Evolutionary conservation across 2,329 filamentous ascomycete genomes (phyloP).

Genomic region (Microsporum ferrugineum): DNA sequence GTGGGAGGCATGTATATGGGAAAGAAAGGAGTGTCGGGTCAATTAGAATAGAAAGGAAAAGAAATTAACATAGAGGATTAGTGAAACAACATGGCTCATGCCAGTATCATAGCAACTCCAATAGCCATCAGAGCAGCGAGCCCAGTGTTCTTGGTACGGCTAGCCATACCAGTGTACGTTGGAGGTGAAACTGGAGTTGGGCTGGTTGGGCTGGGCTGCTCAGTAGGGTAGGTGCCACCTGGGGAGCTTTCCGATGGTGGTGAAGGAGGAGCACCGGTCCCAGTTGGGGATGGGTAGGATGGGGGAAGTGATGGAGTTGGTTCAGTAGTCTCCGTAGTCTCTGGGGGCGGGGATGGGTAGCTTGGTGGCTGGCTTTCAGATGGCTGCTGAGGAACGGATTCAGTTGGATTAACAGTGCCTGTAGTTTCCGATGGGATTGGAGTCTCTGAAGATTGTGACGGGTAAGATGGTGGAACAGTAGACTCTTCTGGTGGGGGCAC

Average conservation of each 20-base stretch:
- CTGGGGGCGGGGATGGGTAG: neutral
- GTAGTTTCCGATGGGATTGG: constrained; percentile 4
- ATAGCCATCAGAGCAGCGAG: constrained; percentile 9
- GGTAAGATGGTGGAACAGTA: neutral
- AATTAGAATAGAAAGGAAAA: neutral
- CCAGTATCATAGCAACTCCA: constrained; percentile 10
- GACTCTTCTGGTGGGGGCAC: neutral
- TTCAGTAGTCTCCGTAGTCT: neutral
- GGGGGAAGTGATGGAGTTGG: constrained; percentile 3
- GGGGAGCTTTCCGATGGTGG: constrained; percentile 7
- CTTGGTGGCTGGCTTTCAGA: constrained; percentile 2
- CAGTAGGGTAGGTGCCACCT: constrained; percentile 4
- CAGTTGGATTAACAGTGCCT: neutral
- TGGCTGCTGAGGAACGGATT: neutral
- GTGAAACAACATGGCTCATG: constrained; percentile 4
- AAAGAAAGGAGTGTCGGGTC: neutral
- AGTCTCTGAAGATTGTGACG: neutral
- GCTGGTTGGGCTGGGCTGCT: constrained; percentile 6
- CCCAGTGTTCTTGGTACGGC: constrained; percentile 8
- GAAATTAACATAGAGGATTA: neutral
- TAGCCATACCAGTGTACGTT: constrained; percentile 9
- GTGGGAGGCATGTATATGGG: neutral
- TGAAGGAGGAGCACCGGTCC: constrained; percentile 12
- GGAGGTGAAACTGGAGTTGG: constrained; percentile 6
- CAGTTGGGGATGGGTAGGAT: neutral